Conservation (phyloP, 345 rosid genomes). For the Brassica carinata region DNA sequence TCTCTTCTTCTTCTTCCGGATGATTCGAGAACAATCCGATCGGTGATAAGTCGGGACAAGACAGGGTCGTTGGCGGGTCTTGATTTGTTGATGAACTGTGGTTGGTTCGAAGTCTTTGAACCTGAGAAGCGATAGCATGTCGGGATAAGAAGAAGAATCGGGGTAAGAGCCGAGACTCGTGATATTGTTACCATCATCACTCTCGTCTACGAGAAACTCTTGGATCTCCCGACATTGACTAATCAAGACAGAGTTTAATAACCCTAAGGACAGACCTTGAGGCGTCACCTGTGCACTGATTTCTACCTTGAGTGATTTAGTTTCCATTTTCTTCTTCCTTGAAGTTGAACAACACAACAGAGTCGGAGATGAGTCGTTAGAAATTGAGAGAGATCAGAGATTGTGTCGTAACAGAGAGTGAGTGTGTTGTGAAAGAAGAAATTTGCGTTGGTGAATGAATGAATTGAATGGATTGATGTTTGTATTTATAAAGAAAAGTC, state of each 20-base stretch:
- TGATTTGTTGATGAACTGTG: background rate
- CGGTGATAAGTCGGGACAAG: slow-evolving; percentile 1
- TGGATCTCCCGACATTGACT: background rate
- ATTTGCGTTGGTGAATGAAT: background rate
- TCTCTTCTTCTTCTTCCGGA: background rate
- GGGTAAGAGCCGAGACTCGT: background rate
- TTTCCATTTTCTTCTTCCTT: slow-evolving; percentile 6
- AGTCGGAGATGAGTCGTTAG: slow-evolving; percentile 4
- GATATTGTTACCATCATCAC: background rate
- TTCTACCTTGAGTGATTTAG: background rate
- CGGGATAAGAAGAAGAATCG: background rate
- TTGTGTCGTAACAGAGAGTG: background rate
- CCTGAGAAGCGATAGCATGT: background rate
- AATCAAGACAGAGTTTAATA: background rate
- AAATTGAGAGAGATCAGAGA: too few species aligned
- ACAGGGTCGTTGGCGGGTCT: background rate
- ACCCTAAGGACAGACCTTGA: background rate
- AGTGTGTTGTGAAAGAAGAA: background rate
- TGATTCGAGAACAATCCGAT: background rate
- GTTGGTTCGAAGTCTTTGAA: background rate
- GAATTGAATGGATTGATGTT: background rate
- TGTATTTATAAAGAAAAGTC: background rate
- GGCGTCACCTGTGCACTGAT: background rate
- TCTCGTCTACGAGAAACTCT: slow-evolving; percentile 6
- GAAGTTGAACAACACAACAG: background rate